These are phyloP conservation scores for Pseudoturritis turrita DNA, from an alignment of 345 rosid genomes.

Conservation along the genomic window DNA sequence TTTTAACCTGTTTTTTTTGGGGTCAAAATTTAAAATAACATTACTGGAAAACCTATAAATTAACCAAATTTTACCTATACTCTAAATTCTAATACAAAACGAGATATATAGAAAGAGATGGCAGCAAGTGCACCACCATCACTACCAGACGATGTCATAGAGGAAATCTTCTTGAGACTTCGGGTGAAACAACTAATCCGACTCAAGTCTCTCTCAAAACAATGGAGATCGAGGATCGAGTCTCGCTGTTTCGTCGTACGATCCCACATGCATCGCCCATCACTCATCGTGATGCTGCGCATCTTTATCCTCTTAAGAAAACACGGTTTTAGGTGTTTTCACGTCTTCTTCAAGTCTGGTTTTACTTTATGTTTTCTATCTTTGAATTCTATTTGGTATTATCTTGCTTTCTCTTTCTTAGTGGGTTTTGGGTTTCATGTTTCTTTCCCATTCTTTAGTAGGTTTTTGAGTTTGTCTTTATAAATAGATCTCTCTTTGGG, in stretches of 20 bases:
- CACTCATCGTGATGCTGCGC: not conserved
- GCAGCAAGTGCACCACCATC: slow-evolving; percentile 1
- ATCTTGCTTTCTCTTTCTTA: not conserved
- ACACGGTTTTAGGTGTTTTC: not conserved
- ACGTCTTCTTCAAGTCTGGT: not conserved
- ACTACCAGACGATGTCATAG: not conserved
- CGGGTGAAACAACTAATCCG: not conserved
- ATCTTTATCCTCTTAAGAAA: not conserved
- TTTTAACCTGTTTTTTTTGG: not conserved
- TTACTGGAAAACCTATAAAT: not conserved
- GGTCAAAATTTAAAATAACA: not conserved
- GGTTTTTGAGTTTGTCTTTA: no score
- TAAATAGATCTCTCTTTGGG: no score
- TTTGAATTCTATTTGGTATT: no score
- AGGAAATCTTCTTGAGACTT: slow-evolving; percentile 16
- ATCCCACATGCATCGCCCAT: not conserved
- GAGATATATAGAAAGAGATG: not conserved
- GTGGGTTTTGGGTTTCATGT: no score
- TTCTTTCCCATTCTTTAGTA: no score
- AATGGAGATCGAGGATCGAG: slow-evolving; percentile 8
- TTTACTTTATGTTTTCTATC: not conserved
- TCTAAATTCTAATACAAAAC: not conserved
- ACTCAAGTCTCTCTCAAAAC: slow-evolving; percentile 8
- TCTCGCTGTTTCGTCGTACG: not conserved
- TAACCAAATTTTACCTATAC: not conserved